Evolutionary conservation across 164 flowering plant genomes (phyloP), one percentile per base, ranked within the genome.

Genomic region (Cinnamomum micranthum): DNA sequence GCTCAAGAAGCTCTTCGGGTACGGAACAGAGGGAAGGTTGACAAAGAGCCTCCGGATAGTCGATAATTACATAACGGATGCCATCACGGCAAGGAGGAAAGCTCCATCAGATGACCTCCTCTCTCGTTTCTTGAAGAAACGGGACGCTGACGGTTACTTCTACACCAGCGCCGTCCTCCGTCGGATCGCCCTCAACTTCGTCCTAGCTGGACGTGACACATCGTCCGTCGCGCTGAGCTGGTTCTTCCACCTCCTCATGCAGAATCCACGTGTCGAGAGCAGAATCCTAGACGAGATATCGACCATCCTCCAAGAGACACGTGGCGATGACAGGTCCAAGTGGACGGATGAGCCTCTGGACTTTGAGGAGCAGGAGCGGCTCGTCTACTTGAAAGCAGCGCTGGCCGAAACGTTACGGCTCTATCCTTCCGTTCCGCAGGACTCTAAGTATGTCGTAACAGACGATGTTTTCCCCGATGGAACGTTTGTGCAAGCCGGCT

Each of bases 181-280:
- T 55, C 86, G 88, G 1, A 88, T 93, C 17, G 98, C 98, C 4
- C 86, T 93, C n/a, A 93, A 93, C 81, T 93, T 93, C 76, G 90
- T 93, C 19, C 89, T 93, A 24, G 98, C 98, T 9, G 98, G 98
- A 1, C 87, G 98, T 0, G 98, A 93, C 87, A 93, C 98, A 1
- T 93, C 98, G 2, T 93, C 98, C 0, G 98, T 91, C 22, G 98
- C 98, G 0, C 82, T 93, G 41, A 89, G 91, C 77, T 93, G 98
- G 98, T 93, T 93, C 80, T 93, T 93, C 81, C 88, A 85, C 85
- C 85, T 88, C 11, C 86, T 93, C 50, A 89, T 90, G 90, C 86
- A 82, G 75, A 72, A 87, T 74, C 88, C 90, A 0, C 71, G 64
- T 0, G 87, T 90, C 6, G 98, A 94, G 70, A 33, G 52, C 2